Evolutionary conservation across 768 basidiomycete species (phyloP).

Genomic region (Myochromella boudieri): DNA sequence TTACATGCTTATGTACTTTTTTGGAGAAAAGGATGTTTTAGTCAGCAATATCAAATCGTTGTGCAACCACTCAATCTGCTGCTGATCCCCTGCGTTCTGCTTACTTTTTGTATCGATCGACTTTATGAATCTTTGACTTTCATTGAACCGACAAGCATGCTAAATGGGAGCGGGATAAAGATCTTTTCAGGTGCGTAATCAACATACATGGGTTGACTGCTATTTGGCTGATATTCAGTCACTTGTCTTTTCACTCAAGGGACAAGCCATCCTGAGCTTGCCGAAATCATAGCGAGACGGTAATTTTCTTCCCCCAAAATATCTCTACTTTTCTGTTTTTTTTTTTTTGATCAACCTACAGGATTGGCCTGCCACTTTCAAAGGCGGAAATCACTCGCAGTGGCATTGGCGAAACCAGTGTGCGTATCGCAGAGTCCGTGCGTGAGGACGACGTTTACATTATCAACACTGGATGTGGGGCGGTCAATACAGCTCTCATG

Average conservation of each 20-base stretch:
- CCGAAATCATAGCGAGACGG: constrained; percentile 92
- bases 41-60: constrained; percentile 7
- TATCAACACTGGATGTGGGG: constrained; percentile 87
- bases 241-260: constrained; percentile 44
- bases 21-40: too few species aligned
- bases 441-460: constrained; percentile 99
- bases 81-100: too few species aligned
- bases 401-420: constrained; percentile 88
- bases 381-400: constrained; percentile 87
- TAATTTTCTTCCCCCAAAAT: constrained; percentile 45
- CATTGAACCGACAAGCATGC: constrained; percentile 36
- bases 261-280: constrained; percentile 93
- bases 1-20: too few species aligned
- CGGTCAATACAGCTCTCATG: constrained; percentile 94
- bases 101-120: neutral
- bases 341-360: too few species aligned
- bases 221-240: constrained; percentile 2
- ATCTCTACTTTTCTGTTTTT: constrained; percentile 16
- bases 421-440: constrained; percentile 92
- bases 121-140: too few species aligned
- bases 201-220: neutral
- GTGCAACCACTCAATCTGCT: too few species aligned
- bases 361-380: constrained; percentile 87
- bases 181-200: constrained; percentile 48
- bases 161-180: constrained; percentile 58